Evolutionary conservation across 208 protist species (phyloP).

Genomic region (Crithidia bombi): DNA sequence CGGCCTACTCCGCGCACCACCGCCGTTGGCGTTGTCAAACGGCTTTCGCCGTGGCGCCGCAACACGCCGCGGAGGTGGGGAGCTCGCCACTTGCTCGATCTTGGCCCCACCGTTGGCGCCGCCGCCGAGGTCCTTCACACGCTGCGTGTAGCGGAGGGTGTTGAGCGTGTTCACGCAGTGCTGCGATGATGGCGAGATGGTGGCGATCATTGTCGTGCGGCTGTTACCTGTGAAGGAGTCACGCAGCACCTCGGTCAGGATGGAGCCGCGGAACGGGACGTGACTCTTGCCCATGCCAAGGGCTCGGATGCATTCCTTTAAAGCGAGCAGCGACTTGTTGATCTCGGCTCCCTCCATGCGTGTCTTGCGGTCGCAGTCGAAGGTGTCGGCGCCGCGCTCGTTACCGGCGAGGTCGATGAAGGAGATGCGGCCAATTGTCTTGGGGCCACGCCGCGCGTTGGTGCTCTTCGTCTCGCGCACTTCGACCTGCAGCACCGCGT

Average conservation of each 20-base stretch:
- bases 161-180: slow-evolving; percentile 98
- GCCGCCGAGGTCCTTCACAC: slow-evolving; percentile 94
- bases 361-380: slow-evolving; percentile 94
- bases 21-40: slow-evolving; percentile 48
- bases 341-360: slow-evolving; percentile 98
- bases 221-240: slow-evolving; percentile 98
- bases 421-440: slow-evolving; percentile 94
- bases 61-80: slow-evolving; percentile 24
- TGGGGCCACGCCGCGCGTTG: slow-evolving; percentile 40
- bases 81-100: slow-evolving; percentile 53
- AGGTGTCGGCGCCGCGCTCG: slow-evolving; percentile 97
- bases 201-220: slow-evolving; percentile 97
- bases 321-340: slow-evolving; percentile 98
- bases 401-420: slow-evolving; percentile 99
- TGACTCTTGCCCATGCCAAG: slow-evolving; percentile 95
- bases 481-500: slow-evolving; percentile 92
- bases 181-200: slow-evolving; percentile 88
- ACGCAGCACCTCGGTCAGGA: slow-evolving; percentile 97
- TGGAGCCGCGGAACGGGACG: slow-evolving; percentile 97
- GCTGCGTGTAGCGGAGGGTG: slow-evolving; percentile 98
- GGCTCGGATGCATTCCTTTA: slow-evolving; percentile 99
- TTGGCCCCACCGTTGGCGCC: slow-evolving; percentile 40
- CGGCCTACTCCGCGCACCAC: slow-evolving; percentile 51
- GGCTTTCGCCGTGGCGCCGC: slow-evolving; percentile 30
- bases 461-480: slow-evolving; percentile 48